phyloP scores from a whole-genome alignment of 352 stramenopile genomes.

The Phytophthora idaei region DNA sequence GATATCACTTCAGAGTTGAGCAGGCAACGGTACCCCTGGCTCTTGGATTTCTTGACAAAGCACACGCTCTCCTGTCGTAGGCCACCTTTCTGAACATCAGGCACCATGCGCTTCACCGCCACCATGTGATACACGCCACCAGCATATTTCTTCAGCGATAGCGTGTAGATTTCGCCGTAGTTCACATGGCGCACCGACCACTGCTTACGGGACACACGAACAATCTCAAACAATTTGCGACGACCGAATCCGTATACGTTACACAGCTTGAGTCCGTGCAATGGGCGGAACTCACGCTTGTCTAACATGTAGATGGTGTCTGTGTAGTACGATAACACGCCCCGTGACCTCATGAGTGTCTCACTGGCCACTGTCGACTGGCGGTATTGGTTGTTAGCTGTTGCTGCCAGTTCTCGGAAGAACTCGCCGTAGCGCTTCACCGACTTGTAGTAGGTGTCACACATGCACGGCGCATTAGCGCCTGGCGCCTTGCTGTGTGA shows the following conservation, averaged over 20 bases:
- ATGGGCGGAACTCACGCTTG: conserved; percentile 77
- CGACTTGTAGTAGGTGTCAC: conserved; percentile 70
- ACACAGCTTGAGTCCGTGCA: conserved; percentile 69
- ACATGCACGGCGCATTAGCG: conserved; percentile 64
- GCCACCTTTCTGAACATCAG: conserved; percentile 51
- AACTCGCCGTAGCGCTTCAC: conserved; percentile 74
- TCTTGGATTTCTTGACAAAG: conserved; percentile 83
- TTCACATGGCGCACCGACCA: conserved; percentile 70
- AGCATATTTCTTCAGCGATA: conserved; percentile 73
- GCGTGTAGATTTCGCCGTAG: conserved; percentile 67
- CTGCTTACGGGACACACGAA: conserved; percentile 70
- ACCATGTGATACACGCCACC: conserved; percentile 82
- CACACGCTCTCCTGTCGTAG: conserved; percentile 79
- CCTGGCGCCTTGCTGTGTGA: conserved; percentile 45
- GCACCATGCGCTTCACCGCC: conserved; percentile 66
- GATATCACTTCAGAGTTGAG: conserved; percentile 86
- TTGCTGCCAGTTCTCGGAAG: conserved; percentile 57
- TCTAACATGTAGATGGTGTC: conserved; percentile 86
- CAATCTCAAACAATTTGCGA: conserved; percentile 79
- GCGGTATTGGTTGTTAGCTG: conserved; percentile 35
- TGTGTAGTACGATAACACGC: conserved; percentile 81
- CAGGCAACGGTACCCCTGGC: conserved; percentile 66
- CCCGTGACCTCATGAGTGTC: conserved; percentile 72
- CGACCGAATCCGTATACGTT: conserved; percentile 79
- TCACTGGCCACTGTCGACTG: conserved; percentile 79